Conservation (phyloP, 1,284 basidiomycete species). For the Coniferiporia sulphurascens region DNA sequence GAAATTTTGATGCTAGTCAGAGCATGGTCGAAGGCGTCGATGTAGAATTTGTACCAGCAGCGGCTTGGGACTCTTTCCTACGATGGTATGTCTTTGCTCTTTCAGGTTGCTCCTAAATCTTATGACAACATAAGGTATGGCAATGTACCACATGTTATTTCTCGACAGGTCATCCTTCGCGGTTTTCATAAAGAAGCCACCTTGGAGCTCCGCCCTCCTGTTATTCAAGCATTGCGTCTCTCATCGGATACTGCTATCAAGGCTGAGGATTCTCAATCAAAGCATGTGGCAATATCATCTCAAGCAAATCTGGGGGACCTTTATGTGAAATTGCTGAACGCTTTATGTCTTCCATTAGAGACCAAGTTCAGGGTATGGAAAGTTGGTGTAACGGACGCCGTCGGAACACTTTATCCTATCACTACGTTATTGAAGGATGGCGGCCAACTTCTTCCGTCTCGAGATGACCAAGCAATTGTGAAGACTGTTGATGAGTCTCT, state of each 20-base stretch:
- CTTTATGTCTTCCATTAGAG: conserved; percentile 26
- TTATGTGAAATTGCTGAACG: conserved; percentile 36
- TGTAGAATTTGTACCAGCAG: conserved; percentile 71
- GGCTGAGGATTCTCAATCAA: conserved; percentile 25
- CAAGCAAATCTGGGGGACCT: conserved; percentile 45
- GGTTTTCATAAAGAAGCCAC: conserved; percentile 47
- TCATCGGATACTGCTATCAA: conserved; percentile 24
- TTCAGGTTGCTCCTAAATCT: conserved; percentile 1
- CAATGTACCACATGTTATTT: conserved; percentile 44
- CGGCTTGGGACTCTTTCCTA: conserved; percentile 67
- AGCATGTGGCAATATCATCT: conserved; percentile 43
- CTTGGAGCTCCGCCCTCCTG: conserved; percentile 80
- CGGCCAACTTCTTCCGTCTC: conserved; percentile 34
- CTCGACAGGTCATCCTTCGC: conserved; percentile 62
- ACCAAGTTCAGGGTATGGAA: conserved; percentile 58
- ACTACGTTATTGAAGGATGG: conserved; percentile 36
- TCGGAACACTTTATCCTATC: conserved; percentile 34
- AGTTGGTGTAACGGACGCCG: conserved; percentile 38
- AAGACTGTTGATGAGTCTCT: conserved; percentile 55
- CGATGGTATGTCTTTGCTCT: conserved; percentile 48
- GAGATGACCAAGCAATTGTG: conserved; percentile 20
- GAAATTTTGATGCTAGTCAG: conserved; percentile 38
- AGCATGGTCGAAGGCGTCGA: conserved; percentile 64
- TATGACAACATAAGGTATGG: conserved; percentile 59
- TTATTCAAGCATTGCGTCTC: conserved; percentile 57